These are phyloP conservation scores for Pisolithus sp. DNA, from an alignment of 768 basidiomycete genomes.

Conservation along the genomic window DNA sequence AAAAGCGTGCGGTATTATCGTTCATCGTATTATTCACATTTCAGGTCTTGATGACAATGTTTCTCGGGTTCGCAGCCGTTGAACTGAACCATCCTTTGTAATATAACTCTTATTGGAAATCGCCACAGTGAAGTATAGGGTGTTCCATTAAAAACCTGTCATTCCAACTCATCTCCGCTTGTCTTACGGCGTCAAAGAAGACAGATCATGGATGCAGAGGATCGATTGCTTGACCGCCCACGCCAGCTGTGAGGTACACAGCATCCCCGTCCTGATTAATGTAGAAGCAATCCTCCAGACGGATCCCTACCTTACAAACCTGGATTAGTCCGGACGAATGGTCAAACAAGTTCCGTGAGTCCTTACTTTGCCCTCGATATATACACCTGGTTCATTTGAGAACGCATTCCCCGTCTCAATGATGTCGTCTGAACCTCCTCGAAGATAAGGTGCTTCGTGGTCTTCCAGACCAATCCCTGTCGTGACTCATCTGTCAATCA, in stretches of 20 bases:
- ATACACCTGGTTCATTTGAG: constrained; percentile 76
- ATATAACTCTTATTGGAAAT: background rate
- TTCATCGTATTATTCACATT: too few relatives aligned
- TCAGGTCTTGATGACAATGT: too few relatives aligned
- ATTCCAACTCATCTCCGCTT: constrained; percentile 17
- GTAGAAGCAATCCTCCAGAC: constrained; percentile 81
- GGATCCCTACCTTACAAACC: constrained; percentile 56
- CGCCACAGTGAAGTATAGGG: background rate
- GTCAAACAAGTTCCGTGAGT: background rate
- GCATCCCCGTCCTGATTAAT: constrained; percentile 49
- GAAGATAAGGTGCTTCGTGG: constrained; percentile 78
- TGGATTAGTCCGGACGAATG: constrained; percentile 2
- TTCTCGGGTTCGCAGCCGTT: too few relatives aligned
- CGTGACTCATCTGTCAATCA: constrained; percentile 5
- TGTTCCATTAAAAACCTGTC: background rate
- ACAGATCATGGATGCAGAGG: constrained; percentile 27
- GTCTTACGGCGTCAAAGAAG: constrained; percentile 10
- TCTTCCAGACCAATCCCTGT: constrained; percentile 79
- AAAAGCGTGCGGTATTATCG: too few relatives aligned
- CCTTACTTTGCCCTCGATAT: constrained; percentile 60
- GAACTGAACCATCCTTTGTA: background rate
- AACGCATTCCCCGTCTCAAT: constrained; percentile 67
- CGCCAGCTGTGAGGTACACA: constrained; percentile 55
- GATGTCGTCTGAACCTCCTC: constrained; percentile 54
- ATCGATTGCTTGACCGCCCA: constrained; percentile 50